phyloP scores from a whole-genome alignment of 2,329 filamentous ascomycete genomes.

The Penicillium janthinellum region DNA sequence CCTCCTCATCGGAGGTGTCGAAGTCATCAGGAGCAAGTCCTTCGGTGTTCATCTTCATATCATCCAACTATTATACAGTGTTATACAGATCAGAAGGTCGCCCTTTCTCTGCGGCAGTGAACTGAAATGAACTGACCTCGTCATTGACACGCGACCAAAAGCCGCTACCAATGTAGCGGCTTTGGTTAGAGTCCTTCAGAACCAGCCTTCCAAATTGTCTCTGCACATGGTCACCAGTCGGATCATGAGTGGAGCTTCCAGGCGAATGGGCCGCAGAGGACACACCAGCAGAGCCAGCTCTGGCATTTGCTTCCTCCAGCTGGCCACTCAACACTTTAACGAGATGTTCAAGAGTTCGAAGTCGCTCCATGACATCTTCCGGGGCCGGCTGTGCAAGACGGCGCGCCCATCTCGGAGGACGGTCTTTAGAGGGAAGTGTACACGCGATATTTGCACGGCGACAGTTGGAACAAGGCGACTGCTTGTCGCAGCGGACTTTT shows the following conservation, averaged over 20 bases:
- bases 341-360: slow-evolving; percentile 54
- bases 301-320: slow-evolving; percentile 47
- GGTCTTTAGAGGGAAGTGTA: slow-evolving; percentile 53
- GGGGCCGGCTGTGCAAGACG: slow-evolving; percentile 49
- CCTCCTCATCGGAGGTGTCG: slow-evolving; percentile 39
- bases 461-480: slow-evolving; percentile 60
- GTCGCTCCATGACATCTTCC: slow-evolving; percentile 51
- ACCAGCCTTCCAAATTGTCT: slow-evolving; percentile 54
- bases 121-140: slow-evolving; percentile 46
- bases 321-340: slow-evolving; percentile 55
- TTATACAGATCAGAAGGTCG: not conserved
- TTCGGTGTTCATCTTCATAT: slow-evolving; percentile 24
- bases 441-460: slow-evolving; percentile 57
- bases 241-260: slow-evolving; percentile 21
- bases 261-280: slow-evolving; percentile 35
- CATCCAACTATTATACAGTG: slow-evolving; percentile 19
- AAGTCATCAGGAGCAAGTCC: slow-evolving; percentile 37
- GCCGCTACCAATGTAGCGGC: slow-evolving; percentile 54
- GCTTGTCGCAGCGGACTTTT: slow-evolving; percentile 62
- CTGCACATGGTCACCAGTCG: slow-evolving; percentile 31
- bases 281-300: slow-evolving; percentile 23
- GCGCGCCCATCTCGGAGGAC: slow-evolving; percentile 58
- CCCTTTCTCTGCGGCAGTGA: slow-evolving; percentile 7
- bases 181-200: slow-evolving; percentile 46
- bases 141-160: slow-evolving; percentile 61